Conservation (phyloP, 345 rosid species). For the Aegle marmelos region DNA sequence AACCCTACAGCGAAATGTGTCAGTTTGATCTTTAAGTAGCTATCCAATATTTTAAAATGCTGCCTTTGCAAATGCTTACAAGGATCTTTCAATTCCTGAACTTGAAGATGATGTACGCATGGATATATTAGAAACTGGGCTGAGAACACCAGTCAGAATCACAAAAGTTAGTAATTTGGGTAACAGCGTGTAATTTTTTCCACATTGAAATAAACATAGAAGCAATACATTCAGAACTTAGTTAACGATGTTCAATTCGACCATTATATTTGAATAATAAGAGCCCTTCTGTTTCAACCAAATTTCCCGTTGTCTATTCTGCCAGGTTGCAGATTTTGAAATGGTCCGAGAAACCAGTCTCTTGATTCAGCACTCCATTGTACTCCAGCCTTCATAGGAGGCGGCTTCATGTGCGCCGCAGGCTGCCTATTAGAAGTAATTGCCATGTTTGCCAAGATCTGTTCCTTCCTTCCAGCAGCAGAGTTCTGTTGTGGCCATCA, state of each 20-base stretch:
- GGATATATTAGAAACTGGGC: no score
- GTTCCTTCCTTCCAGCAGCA: background rate
- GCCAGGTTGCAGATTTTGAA: background rate
- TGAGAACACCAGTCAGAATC: no score
- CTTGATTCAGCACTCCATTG: background rate
- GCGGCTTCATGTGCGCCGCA: background rate
- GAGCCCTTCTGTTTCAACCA: no score
- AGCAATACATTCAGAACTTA: background rate
- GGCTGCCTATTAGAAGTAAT: background rate
- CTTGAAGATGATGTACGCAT: no score
- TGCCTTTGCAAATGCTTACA: no score
- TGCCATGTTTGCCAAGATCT: background rate
- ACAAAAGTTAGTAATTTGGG: background rate
- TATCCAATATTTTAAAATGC: no score
- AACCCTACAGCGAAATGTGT: no score
- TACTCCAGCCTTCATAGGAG: background rate
- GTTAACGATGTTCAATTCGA: background rate
- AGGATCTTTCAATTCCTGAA: no score
- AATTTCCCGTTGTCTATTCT: background rate
- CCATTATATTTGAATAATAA: background rate
- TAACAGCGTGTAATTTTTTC: no score
- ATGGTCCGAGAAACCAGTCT: background rate
- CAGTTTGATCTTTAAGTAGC: no score
- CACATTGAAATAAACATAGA: background rate
- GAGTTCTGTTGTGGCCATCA: background rate